Base-by-base conservation (phyloP, 2,329 filamentous ascomycete species). In the Colletotrichum sp. region DNA sequence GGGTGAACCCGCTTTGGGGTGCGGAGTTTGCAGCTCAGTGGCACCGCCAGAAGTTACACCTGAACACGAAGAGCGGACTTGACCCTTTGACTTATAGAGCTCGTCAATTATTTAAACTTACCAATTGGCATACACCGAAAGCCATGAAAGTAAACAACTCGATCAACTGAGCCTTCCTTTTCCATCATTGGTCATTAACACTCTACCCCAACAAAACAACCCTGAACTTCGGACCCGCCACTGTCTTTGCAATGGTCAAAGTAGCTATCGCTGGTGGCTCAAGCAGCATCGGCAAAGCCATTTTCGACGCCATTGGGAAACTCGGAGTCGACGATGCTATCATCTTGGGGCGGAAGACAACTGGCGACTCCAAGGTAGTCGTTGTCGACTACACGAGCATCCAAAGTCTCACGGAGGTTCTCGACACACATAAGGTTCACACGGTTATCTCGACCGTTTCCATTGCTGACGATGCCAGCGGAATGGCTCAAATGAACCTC, bases 341-440 rank as follows among this genome's bases (percentile, higher is more conserved):
- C 9, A 21, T 62, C 16, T 28, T 62, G 24, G 18, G 57, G n/a
- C 57, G 57, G 4, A 34, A 28, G 18, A 0, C 18, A 16, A 62
- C 15, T 1, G 57, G 3, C 8, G 55, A 59, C 2, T 28, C 15
- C 13, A 28, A 59, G 0, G 5, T 59, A 10, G 10, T 34, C 9
- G 59, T n/a, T 3, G 24, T 62, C 10, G 28, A 62, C 28, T 62
- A 62, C 28, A 30, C 24, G 6, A 28, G 18, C 59, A n/a, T 62
- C 24, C 0, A 62, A 18, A 28, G 4, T 2, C 59, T 62, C 1
- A 9, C 8, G 0, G 3, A 28, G 8, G 10, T 21, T 1, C 28
- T 62, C 18, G 10, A 62, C 8, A 32, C 9, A 7, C 18, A 62
- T 8, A 0, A 62, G 59, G 18, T 62, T n/a, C 59, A 62, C 18